Evolutionary conservation across 305 asterid genomes (phyloP).

Genomic region (Lippia alba): DNA sequence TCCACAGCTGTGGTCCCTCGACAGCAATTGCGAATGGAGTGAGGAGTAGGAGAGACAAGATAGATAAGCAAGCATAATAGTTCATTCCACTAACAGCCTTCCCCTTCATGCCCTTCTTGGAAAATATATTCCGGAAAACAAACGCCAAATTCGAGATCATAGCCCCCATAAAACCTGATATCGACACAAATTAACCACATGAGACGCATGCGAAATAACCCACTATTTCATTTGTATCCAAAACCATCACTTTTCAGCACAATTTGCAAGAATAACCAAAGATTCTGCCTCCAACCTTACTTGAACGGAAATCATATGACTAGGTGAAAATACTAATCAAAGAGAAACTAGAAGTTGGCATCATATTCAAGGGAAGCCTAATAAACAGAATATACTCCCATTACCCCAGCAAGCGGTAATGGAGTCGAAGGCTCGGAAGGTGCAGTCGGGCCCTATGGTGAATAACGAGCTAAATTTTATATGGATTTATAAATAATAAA

Average conservation of each 20-base stretch:
- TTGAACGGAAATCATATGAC: constrained; percentile 37
- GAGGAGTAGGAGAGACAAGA: constrained; percentile 76
- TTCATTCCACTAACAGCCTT: constrained; percentile 96
- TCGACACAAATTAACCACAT: constrained; percentile 47
- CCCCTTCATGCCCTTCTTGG: constrained; percentile 83
- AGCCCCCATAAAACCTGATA: constrained; percentile 66
- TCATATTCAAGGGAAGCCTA: constrained; percentile 9
- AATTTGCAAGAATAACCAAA: constrained; percentile 26
- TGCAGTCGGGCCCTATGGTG: no score
- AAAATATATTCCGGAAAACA: constrained; percentile 62
- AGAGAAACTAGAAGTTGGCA: constrained; percentile 22
- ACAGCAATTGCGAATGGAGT: constrained; percentile 96
- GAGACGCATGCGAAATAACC: constrained; percentile 38
- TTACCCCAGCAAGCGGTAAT: not conserved
- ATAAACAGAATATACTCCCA: not conserved
- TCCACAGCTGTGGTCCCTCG: constrained; percentile 97
- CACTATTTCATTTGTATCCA: constrained; percentile 20
- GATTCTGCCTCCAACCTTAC: constrained; percentile 27
- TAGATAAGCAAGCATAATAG: constrained; percentile 91
- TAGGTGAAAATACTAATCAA: constrained; percentile 9
- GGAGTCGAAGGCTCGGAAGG: no score
- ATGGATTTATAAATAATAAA: no score
- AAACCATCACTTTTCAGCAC: constrained; percentile 24
- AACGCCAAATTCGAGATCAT: constrained; percentile 63
- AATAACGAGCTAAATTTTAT: no score